Evolutionary conservation across 2,329 filamentous ascomycete genomes (phyloP), one percentile per base, ranked within the genome.

Genomic region (Cladosporium sp.): DNA sequence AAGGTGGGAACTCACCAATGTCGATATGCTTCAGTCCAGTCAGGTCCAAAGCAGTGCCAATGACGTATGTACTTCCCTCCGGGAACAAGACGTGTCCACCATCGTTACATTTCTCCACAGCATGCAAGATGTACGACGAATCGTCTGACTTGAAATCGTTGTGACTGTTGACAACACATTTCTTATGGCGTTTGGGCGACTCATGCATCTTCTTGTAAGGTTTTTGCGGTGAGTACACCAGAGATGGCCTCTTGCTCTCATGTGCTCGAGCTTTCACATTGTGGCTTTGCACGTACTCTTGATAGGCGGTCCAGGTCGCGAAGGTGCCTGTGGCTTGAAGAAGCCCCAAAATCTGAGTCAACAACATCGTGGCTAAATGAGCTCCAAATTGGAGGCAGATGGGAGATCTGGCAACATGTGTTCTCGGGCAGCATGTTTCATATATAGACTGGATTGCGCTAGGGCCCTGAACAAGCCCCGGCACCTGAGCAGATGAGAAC

Each of bases 21-120:
- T 90, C 86, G 28, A 89, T 77, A 61, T 82, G 75, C 42, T 83
- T 75, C 17, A 89, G 73, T 68, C 86, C 87, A 0, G 83, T 87
- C 63, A 89, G 70, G 64, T 89, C 83, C 34, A 89, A 68, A 0
- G 85, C 83, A 0, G 83, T 87, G 13, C 80, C 84, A 60, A 89
- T 80, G 1, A 77, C 82, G 66, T 88, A 89, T 3, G 75, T 77
- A 58, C 77, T 73, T 28, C 81, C 79, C 17, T 75, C 73, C 3
- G 78, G 75, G 47, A 88, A 82, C 1, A 87, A 75, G 4, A 87
- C 80, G 12, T 80, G 82, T 7, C 85, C 85, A 10, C 84, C 84
- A 59, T 83, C 72, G 64, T 87, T 88, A 71, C 85, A 88, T 58
- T 76, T 65, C 44, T 83, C 73, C 56, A 87, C 71, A 0, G 84